Conservation (phyloP, 305 asterid genomes). For the Plantago coronopus region DNA sequence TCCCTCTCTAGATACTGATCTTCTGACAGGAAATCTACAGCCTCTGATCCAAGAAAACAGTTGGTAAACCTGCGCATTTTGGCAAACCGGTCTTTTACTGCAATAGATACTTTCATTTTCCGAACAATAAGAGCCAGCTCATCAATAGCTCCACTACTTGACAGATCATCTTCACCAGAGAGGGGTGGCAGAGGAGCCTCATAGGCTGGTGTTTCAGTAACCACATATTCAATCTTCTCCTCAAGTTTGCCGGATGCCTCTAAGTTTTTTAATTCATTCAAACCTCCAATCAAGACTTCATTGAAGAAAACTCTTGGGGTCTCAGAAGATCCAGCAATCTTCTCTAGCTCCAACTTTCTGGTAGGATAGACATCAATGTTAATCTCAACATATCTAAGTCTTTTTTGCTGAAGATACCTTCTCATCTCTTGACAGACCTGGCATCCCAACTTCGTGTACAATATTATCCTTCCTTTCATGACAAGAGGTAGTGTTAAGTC, state of each 20-base stretch:
- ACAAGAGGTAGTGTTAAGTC: conserved; percentile 38
- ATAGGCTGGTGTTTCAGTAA: conserved; percentile 62
- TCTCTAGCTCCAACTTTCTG: conserved; percentile 74
- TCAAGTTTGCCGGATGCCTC: conserved; percentile 72
- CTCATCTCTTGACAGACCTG: conserved; percentile 64
- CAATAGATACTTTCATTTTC: conserved; percentile 63
- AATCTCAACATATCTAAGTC: conserved; percentile 75
- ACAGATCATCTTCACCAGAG: conserved; percentile 89
- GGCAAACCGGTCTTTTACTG: conserved; percentile 65
- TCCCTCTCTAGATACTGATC: conserved; percentile 89
- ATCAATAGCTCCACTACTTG: conserved; percentile 67
- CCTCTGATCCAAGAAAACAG: conserved; percentile 81
- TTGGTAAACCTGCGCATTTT: conserved; percentile 67
- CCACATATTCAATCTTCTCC: conserved; percentile 78
- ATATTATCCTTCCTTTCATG: conserved; percentile 76
- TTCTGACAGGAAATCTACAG: conserved; percentile 82
- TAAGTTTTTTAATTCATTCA: conserved; percentile 54
- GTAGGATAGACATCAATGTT: conserved; percentile 71
- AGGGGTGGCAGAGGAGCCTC: conserved; percentile 90
- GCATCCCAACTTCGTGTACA: conserved; percentile 77
- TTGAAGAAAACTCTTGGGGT: conserved; percentile 82
- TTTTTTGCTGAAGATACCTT: conserved; percentile 47
- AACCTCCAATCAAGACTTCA: conserved; percentile 72
- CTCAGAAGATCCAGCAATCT: conserved; percentile 58
- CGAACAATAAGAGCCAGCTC: conserved; percentile 79